Evolutionary conservation across 805 yeast genomes (phyloP).

Genomic region (Kodamaea fukazawae): DNA sequence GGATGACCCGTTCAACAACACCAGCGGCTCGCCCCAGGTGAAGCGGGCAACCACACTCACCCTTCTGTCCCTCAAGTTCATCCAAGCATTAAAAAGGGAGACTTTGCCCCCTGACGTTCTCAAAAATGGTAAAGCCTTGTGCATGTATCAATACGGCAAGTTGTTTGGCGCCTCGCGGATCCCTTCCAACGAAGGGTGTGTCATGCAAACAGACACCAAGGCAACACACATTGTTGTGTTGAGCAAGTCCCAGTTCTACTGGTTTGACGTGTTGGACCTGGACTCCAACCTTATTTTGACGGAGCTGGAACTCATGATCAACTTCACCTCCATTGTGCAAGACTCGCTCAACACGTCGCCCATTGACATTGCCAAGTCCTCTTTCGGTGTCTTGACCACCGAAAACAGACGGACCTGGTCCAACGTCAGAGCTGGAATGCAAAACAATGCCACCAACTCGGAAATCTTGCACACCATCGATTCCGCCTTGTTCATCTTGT

Average conservation of each 20-base stretch:
- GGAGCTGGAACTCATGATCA: constrained; percentile 71
- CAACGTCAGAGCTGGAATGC: constrained; percentile 52
- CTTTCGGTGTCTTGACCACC: constrained; percentile 87
- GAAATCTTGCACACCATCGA: constrained; percentile 77
- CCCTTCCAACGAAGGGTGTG: constrained; percentile 77
- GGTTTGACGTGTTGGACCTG: constrained; percentile 88
- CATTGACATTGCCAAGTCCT: constrained; percentile 65
- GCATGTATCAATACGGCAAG: constrained; percentile 90
- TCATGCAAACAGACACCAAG: constrained; percentile 73
- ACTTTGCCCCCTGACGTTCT: constrained; percentile 70
- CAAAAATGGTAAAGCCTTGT: constrained; percentile 60
- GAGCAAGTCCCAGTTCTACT: constrained; percentile 84
- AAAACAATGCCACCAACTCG: constrained; percentile 49
- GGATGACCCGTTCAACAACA: constrained; percentile 80
- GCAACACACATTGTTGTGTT: constrained; percentile 81
- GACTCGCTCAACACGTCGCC: constrained; percentile 60
- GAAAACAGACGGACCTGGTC: constrained; percentile 92
- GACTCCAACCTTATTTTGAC: constrained; percentile 68
- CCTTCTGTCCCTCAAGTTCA: constrained; percentile 72
- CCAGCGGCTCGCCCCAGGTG: constrained; percentile 49
- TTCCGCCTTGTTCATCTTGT: constrained; percentile 76
- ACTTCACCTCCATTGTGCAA: constrained; percentile 69
- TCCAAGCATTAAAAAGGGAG: constrained; percentile 72
- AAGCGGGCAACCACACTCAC: constrained; percentile 80
- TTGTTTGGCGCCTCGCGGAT: constrained; percentile 85